phyloP scores from a whole-genome alignment of 257 asterid species.

The Solanum phureja region DNA sequence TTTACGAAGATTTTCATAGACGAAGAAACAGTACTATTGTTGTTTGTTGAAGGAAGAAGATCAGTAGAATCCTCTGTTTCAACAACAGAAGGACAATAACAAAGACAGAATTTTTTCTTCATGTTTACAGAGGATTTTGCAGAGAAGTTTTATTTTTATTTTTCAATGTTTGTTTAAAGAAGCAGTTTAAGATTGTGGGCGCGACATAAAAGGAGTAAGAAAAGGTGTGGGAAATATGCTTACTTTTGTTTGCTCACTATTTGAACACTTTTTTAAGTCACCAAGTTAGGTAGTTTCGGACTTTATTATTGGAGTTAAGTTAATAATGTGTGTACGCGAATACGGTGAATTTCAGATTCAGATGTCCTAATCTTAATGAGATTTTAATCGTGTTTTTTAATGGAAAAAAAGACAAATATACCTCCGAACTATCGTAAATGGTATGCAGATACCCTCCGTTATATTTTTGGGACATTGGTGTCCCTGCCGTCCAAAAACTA shows the following conservation, averaged over 20 bases:
- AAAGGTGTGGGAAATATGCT: neutral
- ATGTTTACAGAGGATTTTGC: neutral
- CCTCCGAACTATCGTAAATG: no score
- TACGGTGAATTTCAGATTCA: neutral
- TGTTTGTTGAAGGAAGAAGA: neutral
- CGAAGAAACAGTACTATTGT: neutral
- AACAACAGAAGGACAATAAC: conserved; percentile 5
- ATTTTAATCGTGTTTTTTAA: no score
- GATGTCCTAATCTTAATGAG: no score
- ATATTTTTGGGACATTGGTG: no score
- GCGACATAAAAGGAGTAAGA: neutral
- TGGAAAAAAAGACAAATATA: no score
- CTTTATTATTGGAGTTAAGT: neutral
- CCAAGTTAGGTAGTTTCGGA: neutral
- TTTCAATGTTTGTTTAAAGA: neutral
- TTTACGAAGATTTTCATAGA: neutral
- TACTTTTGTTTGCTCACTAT: neutral
- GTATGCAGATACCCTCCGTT: no score
- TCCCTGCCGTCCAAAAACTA: no score
- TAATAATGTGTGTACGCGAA: no score
- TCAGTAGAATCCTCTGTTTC: neutral
- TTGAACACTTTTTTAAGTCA: neutral
- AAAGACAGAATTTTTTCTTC: conserved; percentile 16
- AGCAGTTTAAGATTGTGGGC: neutral
- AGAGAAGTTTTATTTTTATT: neutral